Evolutionary conservation across 495 filamentous ascomycete species (phyloP), one percentile per base, ranked within the genome.

Genomic region (Tuber aestivum): DNA sequence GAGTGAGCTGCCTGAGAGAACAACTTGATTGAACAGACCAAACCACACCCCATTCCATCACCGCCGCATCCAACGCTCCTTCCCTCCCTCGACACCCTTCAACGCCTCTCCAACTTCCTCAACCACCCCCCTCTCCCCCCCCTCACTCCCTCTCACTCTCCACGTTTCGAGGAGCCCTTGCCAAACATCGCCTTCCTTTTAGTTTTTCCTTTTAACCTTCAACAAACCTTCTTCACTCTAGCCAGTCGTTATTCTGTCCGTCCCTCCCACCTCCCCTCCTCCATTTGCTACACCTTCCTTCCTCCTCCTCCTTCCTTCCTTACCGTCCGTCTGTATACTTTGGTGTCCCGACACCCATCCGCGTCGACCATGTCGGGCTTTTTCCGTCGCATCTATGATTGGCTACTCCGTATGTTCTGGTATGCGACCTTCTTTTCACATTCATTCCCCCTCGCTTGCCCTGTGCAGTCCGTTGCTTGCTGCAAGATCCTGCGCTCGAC

Each of bases 381-480:
- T 84, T 97, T 99, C 86, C 92, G 92, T 77, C 89, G 89, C 86
- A 92, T 99, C 85, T 99, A 97, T 89, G 95, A 99, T 90, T 97
- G 94, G 94, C 88, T 99, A 84, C 85, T 99, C 86, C 91, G 94
- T 87, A 91, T 97, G 80, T 98, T 99, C 86, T 99, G 95, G 95
- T 99, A 87, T 89, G 76, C 56, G 78, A 75, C 23, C 76, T 48
- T 69, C 41, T 27, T 45, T 50, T 56, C 65, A 27, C 69, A 56
- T 69, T 70, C 72, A n/a, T 65, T 32, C 56, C 56, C 48, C 50
- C 56, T 65, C 56, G 56, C 56, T 65, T 65, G 56, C 32, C 56
- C n/a, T 32, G 56, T 65, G 32, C 56, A 65, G 27, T 65, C 56
- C n/a, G 56, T 65, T 65, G 56, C 27, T 18, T 65, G 56, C 56